Evolutionary conservation across 1,284 basidiomycete genomes (phyloP).

Genomic region (Ganoderma resinaceum): DNA sequence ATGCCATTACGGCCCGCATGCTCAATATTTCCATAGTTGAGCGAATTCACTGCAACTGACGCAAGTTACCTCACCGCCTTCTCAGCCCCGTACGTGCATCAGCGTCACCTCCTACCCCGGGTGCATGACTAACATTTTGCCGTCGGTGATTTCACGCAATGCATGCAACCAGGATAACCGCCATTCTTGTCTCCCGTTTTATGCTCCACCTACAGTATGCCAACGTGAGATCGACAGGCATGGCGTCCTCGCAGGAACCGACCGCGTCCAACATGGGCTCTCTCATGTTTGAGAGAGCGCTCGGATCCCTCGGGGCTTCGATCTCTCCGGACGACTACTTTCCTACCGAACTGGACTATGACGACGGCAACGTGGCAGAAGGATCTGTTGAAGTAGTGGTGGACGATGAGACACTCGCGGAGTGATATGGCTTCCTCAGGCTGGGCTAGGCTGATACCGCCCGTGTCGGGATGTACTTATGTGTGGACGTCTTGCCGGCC

Average conservation of each 20-base stretch:
- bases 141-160: too few species aligned
- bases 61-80: background rate
- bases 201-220: background rate
- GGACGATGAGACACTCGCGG: too few species aligned
- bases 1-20: background rate
- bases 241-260: background rate
- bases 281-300: background rate
- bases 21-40: background rate
- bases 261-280: too few species aligned
- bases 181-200: background rate
- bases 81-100: background rate
- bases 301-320: background rate
- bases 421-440: too few species aligned
- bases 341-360: too few species aligned
- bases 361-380: too few species aligned
- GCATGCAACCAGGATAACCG: background rate
- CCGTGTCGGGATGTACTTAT: too few species aligned
- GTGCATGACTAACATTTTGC: too few species aligned
- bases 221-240: background rate
- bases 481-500: too few species aligned
- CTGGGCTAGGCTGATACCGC: too few species aligned
- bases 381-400: too few species aligned
- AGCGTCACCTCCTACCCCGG: too few species aligned
- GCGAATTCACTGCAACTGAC: background rate
- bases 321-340: background rate